Base-by-base conservation (phyloP, 2,329 filamentous ascomycete species). In the Emergomyces orientalis region DNA sequence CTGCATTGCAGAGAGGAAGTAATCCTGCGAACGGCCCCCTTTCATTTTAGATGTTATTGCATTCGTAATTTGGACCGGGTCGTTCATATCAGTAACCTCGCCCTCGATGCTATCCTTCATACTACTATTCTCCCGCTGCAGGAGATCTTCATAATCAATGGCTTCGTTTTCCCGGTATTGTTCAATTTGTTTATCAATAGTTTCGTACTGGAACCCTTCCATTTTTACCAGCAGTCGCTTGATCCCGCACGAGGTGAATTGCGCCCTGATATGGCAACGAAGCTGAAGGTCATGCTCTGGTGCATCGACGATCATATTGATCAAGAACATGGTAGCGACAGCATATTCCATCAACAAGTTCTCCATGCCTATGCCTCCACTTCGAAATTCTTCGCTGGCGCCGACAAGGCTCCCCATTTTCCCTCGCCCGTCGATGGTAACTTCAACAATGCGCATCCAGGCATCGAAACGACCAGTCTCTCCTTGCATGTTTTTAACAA, bases 301-400 rank as follows among this genome's bases (percentile, higher is more conserved):
- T 2, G 91, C 90, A 76, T 97, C 94, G 65, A 99, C 86, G 69
- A 97, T 84, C 88, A 95, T 96, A 78, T 97, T 99, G 81, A 97
- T 86, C 71, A 99, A 82, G 73, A 97, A 91, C 71, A 99, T 84
- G 1, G 92, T 96, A 41, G 93, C 90, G 58, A 97, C 90, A 47
- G 92, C 93, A 73, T 99, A 99, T 82, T 99, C 94, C 94, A 99
- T 97, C 61, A 99, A 83, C 71, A 97, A 81, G 76, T 97, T 97
- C 82, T 99, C 94, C 88, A 97, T 96, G 74, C 94, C 94, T 71
- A 97, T 95, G 67, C 94, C 94, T 67, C 94, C 94, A 71, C 90
- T 96, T 69, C 94, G 88, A 64, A 96, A 88, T 78, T 99, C 94
- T 71, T 97, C 94, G 71, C 91, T 97, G 39, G 94, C 94, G 67